These are phyloP conservation scores for Pseudogymnoascus sp. DNA, from an alignment of 2,329 filamentous ascomycete genomes.

Conservation along the genomic window DNA sequence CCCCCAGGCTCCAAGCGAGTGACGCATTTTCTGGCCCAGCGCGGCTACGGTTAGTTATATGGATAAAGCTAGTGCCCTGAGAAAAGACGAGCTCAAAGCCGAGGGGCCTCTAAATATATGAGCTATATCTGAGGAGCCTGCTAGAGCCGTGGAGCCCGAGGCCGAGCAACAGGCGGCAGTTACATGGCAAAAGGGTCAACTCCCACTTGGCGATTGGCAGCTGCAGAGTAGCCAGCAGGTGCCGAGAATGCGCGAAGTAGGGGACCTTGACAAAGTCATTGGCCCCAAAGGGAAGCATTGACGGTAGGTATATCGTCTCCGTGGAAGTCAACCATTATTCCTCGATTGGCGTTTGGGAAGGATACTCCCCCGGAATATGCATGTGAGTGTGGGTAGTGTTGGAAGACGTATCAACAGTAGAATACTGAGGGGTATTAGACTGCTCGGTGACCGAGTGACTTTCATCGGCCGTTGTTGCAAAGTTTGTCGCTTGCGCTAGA, in stretches of 20 bases:
- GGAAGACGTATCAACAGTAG: neutral
- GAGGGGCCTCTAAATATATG: neutral
- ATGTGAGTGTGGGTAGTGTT: neutral
- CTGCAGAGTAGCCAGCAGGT: neutral
- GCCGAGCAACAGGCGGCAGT: neutral
- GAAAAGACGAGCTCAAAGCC: neutral
- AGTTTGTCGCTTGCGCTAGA: neutral
- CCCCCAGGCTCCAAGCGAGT: neutral
- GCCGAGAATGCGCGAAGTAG: neutral
- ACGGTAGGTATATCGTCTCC: neutral
- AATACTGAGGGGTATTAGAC: neutral
- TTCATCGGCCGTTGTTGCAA: neutral
- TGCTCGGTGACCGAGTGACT: neutral
- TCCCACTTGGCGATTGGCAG: neutral
- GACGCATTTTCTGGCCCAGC: neutral
- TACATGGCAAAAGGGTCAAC: neutral
- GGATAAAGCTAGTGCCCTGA: neutral
- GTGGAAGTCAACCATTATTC: neutral
- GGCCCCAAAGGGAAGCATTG: neutral
- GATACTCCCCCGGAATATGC: slow-evolving; percentile 9
- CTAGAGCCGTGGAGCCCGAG: neutral
- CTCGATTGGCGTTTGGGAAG: neutral
- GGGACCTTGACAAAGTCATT: neutral
- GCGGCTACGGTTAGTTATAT: neutral
- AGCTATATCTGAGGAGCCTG: neutral